Conservation (phyloP, 2,329 filamentous ascomycete species). For the Ophiostoma australiae region DNA sequence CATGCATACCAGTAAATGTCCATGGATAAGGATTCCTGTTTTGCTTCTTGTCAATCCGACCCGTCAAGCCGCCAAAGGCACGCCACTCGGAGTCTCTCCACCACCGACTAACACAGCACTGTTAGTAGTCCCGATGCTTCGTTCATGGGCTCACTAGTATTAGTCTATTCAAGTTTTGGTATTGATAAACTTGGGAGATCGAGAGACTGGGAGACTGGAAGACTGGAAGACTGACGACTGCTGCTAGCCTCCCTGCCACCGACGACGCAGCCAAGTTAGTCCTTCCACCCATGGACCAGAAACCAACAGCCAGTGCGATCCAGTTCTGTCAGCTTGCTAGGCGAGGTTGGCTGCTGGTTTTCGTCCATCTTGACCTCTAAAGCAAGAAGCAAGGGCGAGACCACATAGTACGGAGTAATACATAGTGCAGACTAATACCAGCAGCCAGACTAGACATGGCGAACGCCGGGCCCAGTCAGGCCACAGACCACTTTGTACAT, state of each 20-base stretch:
- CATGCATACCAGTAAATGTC: background rate
- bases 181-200: background rate
- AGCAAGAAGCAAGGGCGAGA: background rate
- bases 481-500: too few species aligned
- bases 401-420: too few species aligned
- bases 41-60: background rate
- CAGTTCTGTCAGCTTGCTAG: background rate
- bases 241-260: background rate
- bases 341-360: background rate
- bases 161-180: background rate
- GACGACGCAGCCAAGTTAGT: too few species aligned
- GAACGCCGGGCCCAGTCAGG: background rate
- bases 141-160: conserved; percentile 7
- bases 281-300: background rate
- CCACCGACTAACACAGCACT: background rate
- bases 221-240: too few species aligned
- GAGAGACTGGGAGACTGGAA: too few species aligned
- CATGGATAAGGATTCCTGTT: background rate
- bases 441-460: background rate
- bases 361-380: too few species aligned
- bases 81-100: conserved; percentile 2
- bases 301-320: background rate
- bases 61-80: background rate
- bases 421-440: too few species aligned
- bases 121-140: conserved; percentile 2